Base-by-base conservation (phyloP, 1,139 yeast genomes). In the Hyphopichia khmerensis region DNA sequence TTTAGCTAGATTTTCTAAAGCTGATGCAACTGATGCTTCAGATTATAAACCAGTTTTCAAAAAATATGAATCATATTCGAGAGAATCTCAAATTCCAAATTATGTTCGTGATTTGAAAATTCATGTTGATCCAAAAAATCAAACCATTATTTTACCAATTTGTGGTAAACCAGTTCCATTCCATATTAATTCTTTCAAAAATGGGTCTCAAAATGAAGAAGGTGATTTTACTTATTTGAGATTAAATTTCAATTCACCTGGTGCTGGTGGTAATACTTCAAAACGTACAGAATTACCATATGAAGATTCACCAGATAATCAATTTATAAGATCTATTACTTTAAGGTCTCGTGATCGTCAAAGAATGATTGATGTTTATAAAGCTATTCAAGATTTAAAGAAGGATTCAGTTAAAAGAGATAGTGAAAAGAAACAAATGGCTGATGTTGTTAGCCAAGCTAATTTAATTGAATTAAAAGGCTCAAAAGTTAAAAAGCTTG, bases 81-180 rank as follows among this genome's bases (percentile, higher is more conserved):
- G 97, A 55, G 99, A 93, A 59, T 76, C 91, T 6, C 98, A 93
- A 69, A 82, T 93, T 48, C 99, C 99, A 31, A 69, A 72, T 35
- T 79, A 81, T 53, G 95, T 90, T 15, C 80, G 84, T 54, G 97
- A 91, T 60, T 75, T 93, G 60, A 84, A 84, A 60, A 82, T 93
- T 48, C 93, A 87, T 57, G 91, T 93, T 43, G 99, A 93, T 62
- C 75, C 81, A 60, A 89, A 88, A 57, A 80, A 87, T 47, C 96
- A 90, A 65, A 88, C 98, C 1, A 87, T 93, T 43, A 80, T 93
- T 47, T 71, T 93, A 46, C 99, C 99, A 40, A 87, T 93, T 47
- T 82, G 86, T 56, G 99, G 99, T 47, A 80, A 99, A 58, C 97
- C 99, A 2, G 99, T 95, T 39, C 99, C 99, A 24, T 91, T 93